phyloP scores from a whole-genome alignment of 73 alveolate genomes.

The Paramecium biaurelia region DNA sequence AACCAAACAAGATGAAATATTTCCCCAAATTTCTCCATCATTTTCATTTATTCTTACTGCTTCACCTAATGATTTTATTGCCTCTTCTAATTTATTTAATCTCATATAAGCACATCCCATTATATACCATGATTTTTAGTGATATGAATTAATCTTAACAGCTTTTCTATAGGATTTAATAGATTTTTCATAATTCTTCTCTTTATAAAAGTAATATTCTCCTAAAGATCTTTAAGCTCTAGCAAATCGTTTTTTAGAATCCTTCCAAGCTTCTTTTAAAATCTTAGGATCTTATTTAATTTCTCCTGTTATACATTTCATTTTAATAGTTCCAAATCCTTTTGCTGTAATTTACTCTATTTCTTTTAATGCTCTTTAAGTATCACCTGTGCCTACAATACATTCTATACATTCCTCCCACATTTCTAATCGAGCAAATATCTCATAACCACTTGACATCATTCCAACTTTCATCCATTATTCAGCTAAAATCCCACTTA shows the following conservation, averaged over 20 bases:
- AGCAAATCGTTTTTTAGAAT: slow-evolving; percentile 83
- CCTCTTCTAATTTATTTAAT: slow-evolving; percentile 77
- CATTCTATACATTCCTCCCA: slow-evolving; percentile 94
- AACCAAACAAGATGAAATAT: slow-evolving; percentile 91
- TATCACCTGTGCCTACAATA: slow-evolving; percentile 82
- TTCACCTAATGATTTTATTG: slow-evolving; percentile 84
- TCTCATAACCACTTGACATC: slow-evolving; percentile 87
- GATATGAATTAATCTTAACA: slow-evolving; percentile 87
- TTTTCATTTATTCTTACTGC: slow-evolving; percentile 86
- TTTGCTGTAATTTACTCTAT: slow-evolving; percentile 73
- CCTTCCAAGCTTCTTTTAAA: slow-evolving; percentile 94
- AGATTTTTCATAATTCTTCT: slow-evolving; percentile 73
- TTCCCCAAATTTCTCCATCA: slow-evolving; percentile 97
- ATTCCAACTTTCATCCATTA: slow-evolving; percentile 90
- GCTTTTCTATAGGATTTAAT: slow-evolving; percentile 92
- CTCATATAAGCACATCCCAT: slow-evolving; percentile 96
- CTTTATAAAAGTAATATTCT: slow-evolving; percentile 71
- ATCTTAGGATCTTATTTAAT: slow-evolving; percentile 79
- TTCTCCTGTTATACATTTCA: slow-evolving; percentile 94
- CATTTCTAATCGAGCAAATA: slow-evolving; percentile 85
- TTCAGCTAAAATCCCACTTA: slow-evolving; percentile 86
- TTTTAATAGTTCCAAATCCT: slow-evolving; percentile 71
- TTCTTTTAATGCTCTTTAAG: slow-evolving; percentile 68
- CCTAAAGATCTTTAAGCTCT: slow-evolving; percentile 96
- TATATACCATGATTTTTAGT: slow-evolving; percentile 96